Evolutionary conservation across 768 basidiomycete species (phyloP).

Genomic region (Pulveroboletus ravenelii): DNA sequence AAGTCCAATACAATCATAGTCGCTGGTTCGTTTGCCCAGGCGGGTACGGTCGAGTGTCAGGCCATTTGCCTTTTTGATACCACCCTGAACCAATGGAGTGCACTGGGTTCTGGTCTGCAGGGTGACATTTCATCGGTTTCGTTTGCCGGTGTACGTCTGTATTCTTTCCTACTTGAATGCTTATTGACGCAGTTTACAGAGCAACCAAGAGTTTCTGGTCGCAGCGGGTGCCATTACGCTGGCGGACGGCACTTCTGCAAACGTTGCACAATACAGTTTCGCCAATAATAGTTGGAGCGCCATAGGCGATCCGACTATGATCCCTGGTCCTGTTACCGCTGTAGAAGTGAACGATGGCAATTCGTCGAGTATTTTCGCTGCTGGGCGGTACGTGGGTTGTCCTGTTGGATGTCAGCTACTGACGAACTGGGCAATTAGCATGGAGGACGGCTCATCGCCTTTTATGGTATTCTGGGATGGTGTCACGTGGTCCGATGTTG

Average conservation of each 20-base stretch:
- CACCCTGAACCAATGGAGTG: conserved; percentile 66
- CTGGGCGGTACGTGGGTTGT: conserved; percentile 65
- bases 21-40: conserved; percentile 82
- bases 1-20: conserved; percentile 66
- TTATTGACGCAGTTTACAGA: conserved; percentile 35
- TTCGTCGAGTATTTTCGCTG: conserved; percentile 80
- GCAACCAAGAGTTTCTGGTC: conserved; percentile 62
- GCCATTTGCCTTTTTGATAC: conserved; percentile 77
- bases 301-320: conserved; percentile 51
- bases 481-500: conserved; percentile 61
- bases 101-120: conserved; percentile 73
- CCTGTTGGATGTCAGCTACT: neutral
- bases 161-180: neutral
- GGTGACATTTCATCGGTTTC: conserved; percentile 77
- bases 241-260: conserved; percentile 56
- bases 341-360: conserved; percentile 81
- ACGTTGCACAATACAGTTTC: conserved; percentile 72
- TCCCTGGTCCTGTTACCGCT: conserved; percentile 90
- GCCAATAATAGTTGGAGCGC: conserved; percentile 70
- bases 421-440: conserved; percentile 30
- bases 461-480: conserved; percentile 90
- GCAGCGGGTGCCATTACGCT: conserved; percentile 79
- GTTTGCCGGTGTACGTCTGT: conserved; percentile 68
- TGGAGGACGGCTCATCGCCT: conserved; percentile 53
- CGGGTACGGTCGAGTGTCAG: conserved; percentile 69